Base-by-base conservation (phyloP, 1,139 yeast species). In the Entelexis paramagnoliae region DNA sequence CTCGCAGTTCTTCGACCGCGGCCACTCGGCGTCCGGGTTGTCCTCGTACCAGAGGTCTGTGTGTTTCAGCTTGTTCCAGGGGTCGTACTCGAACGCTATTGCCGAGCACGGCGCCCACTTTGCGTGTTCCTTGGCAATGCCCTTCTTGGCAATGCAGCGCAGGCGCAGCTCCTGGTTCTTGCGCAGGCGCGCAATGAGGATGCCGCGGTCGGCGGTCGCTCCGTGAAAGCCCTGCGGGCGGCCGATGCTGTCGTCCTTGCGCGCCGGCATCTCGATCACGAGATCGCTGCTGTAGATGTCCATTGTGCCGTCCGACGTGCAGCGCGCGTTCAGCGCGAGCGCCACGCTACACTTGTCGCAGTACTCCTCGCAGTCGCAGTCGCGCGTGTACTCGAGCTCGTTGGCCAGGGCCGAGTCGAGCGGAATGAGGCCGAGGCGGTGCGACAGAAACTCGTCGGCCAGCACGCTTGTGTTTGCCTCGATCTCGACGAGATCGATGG, bases 41-140 rank as follows among this genome's bases (percentile, higher is more conserved):
- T 81, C 93, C 68, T 91, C 98, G 66, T 83, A 87, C 99, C 99
- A 91, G 65, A 78, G 85, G 62, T 88, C 96, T 0, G 98, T 91
- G 66, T 91, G 98, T 64, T 83, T 83, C 61, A 93, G 75, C 70
- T 91, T 93, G 69, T 91, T 91, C 95, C 96, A 91, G n/a, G 99
- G 99, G 65, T 91, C 99, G 64, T 91, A 91, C 69, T 91, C 99
- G 64, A 91, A 91, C 24, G 95, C 97, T 52, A 93, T 77, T n/a
- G 98, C 98, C 0, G 96, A 78, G 61, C 95, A 85, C 1, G 98
- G 96, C 7, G 94, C 83, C 98, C 98, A 91, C 65, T 91, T 91
- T 50, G 98, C 96, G 65, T 91, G 99, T 67, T 91, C 99, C 67
- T 93, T 91, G 43, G 97, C 89, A 56, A 93, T 91, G 43, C 99